Evolutionary conservation across 345 rosid genomes (phyloP).

Genomic region (Barbarea vulgaris): DNA sequence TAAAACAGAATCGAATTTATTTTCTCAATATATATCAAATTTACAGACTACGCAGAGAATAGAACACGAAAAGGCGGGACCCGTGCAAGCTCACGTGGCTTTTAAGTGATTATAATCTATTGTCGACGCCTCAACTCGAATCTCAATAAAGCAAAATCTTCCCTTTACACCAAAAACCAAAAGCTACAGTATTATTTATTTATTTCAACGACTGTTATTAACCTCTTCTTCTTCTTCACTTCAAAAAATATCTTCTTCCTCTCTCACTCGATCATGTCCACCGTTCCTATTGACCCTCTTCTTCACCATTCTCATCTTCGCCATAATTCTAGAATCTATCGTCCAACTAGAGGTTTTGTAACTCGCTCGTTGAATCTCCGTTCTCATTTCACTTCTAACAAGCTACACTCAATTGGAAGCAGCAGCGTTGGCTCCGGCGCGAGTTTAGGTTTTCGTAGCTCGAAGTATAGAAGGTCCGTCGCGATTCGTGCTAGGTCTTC

Average conservation of each 20-base stretch:
- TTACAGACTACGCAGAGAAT: neutral
- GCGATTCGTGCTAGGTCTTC: constrained; percentile 51
- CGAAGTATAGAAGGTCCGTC: constrained; percentile 27
- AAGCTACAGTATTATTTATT: no score
- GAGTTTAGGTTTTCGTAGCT: constrained; percentile 35
- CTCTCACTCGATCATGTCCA: constrained; percentile 47
- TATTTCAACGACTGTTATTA: constrained; percentile 30
- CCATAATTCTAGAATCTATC: constrained; percentile 11
- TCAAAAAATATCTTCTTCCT: constrained; percentile 11
- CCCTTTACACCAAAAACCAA: constrained; percentile 3
- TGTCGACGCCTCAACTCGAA: constrained; percentile 9
- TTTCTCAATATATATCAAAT: neutral
- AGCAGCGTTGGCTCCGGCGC: neutral
- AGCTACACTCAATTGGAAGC: constrained; percentile 31
- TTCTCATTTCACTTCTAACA: constrained; percentile 27
- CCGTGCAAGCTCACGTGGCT: neutral
- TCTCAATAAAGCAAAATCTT: constrained; percentile 12
- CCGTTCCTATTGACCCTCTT: constrained; percentile 48
- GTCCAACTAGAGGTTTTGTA: constrained; percentile 16
- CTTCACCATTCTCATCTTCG: constrained; percentile 40
- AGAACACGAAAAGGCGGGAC: neutral
- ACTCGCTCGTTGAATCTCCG: constrained; percentile 36
- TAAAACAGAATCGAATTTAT: neutral
- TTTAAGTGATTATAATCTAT: neutral
- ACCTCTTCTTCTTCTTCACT: constrained; percentile 27